Evolutionary conservation across 805 yeast genomes (phyloP).

Genomic region (Wickerhamomyces chaumierensis): DNA sequence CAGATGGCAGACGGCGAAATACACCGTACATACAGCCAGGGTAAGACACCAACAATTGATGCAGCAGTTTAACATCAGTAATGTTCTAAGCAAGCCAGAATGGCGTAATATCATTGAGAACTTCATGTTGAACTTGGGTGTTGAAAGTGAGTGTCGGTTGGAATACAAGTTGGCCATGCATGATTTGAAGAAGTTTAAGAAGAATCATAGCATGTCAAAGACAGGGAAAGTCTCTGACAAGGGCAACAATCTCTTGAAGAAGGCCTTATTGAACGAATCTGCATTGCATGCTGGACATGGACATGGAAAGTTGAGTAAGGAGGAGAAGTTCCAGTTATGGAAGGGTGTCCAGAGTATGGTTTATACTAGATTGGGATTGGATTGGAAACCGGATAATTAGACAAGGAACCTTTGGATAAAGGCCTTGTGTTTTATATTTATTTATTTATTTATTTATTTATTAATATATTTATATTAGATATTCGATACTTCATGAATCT

Average conservation of each 20-base stretch:
- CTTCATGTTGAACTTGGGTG: conserved; percentile 50
- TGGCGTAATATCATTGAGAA: conserved; percentile 72
- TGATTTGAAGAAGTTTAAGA: conserved; percentile 32
- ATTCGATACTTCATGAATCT: too few species aligned
- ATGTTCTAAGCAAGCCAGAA: conserved; percentile 37
- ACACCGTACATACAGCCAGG: conserved; percentile 49
- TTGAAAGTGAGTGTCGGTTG: conserved; percentile 58
- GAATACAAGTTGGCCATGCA: conserved; percentile 48
- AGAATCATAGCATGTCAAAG: conserved; percentile 3
- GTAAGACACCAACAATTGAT: conserved; percentile 30
- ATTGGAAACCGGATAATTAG: conserved; percentile 42
- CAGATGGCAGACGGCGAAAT: conserved; percentile 47
- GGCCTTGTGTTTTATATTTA: neutral
- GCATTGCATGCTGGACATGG: conserved; percentile 5
- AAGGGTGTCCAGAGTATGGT: conserved; percentile 49
- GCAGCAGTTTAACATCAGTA: conserved; percentile 5
- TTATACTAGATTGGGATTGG: conserved; percentile 45
- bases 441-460: neutral
- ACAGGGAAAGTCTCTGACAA: too few species aligned
- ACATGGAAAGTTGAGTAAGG: conserved; percentile 28
- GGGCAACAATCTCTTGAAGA: conserved; percentile 18
- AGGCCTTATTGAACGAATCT: conserved; percentile 22
- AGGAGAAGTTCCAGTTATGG: conserved; percentile 53
- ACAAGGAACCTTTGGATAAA: neutral
- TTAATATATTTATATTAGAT: too few species aligned